phyloP scores from a whole-genome alignment of 2,329 filamentous ascomycete species.

The Pseudogymnoascus destructans region DNA sequence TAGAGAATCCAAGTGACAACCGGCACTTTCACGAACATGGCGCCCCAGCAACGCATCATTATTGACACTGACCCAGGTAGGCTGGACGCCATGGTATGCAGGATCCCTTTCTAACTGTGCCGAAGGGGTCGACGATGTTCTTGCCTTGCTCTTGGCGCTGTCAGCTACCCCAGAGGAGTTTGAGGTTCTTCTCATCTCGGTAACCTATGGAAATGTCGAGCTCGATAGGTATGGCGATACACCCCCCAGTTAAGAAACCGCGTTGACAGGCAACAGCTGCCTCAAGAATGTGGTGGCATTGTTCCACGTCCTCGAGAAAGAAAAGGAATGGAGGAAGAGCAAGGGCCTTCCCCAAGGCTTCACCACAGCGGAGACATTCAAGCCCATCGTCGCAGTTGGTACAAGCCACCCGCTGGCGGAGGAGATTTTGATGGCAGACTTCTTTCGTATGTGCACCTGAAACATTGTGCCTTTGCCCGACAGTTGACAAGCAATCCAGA shows the following conservation, averaged over 20 bases:
- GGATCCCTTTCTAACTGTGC: constrained; percentile 11
- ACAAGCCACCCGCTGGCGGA: constrained; percentile 77
- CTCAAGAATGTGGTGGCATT: constrained; percentile 78
- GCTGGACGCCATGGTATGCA: constrained; percentile 10
- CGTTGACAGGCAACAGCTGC: constrained; percentile 41
- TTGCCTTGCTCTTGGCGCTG: constrained; percentile 78
- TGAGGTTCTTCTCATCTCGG: constrained; percentile 70
- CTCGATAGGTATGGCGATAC: constrained; percentile 51
- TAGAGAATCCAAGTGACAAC: neutral
- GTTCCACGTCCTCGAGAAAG: constrained; percentile 84
- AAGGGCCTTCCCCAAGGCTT: constrained; percentile 59
- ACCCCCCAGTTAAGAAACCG: neutral
- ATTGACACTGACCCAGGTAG: constrained; percentile 88
- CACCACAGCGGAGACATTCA: constrained; percentile 54
- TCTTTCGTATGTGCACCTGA: constrained; percentile 57
- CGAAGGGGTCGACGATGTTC: constrained; percentile 73
- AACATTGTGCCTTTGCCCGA: neutral
- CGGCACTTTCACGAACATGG: constrained; percentile 33
- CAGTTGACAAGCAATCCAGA: constrained; percentile 34
- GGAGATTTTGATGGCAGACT: constrained; percentile 65
- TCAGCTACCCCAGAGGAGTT: constrained; percentile 72
- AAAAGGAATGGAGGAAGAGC: constrained; percentile 67
- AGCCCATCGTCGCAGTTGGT: constrained; percentile 76
- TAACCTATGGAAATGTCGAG: constrained; percentile 90
- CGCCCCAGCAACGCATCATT: constrained; percentile 64